These are phyloP conservation scores for Pichia sp. DNA, from an alignment of 1,139 yeast species.

Conservation along the genomic window DNA sequence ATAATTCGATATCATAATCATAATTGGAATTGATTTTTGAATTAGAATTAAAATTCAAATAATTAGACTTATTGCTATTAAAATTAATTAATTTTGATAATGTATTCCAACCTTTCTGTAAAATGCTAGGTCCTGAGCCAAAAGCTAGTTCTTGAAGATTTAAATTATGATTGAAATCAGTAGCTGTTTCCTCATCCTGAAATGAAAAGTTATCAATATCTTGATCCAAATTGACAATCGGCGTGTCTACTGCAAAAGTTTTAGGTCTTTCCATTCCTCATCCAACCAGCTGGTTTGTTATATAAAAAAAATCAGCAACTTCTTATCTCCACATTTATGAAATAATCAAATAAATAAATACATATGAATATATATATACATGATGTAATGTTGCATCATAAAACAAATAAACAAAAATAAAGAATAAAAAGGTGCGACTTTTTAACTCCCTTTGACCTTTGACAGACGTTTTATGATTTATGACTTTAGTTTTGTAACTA, in stretches of 20 bases:
- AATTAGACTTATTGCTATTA: neutral
- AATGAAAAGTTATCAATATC: slow-evolving; percentile 39
- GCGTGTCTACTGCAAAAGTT: slow-evolving; percentile 41
- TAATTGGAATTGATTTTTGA: slow-evolving; percentile 10
- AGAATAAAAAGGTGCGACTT: too few species aligned
- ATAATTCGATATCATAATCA: slow-evolving; percentile 11
- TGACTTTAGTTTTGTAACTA: too few species aligned
- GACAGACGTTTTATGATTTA: too few species aligned
- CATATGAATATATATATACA: too few species aligned
- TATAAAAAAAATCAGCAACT: neutral
- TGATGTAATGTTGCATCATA: too few species aligned
- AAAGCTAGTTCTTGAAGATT: slow-evolving; percentile 20
- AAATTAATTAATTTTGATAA: slow-evolving; percentile 12
- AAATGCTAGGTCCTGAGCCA: slow-evolving; percentile 1
- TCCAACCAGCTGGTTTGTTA: neutral
- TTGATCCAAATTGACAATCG: slow-evolving; percentile 50
- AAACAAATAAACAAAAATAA: too few species aligned
- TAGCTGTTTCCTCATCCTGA: slow-evolving; percentile 30
- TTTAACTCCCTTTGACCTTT: too few species aligned
- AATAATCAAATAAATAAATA: too few species aligned
- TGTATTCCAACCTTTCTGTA: slow-evolving; percentile 3
- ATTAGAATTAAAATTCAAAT: slow-evolving; percentile 1
- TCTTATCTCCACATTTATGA: too few species aligned
- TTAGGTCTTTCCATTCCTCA: neutral
- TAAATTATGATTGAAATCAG: slow-evolving; percentile 19